Evolutionary conservation across 495 filamentous ascomycete genomes (phyloP), one percentile per base, ranked within the genome.

Genomic region (Podospora pseudopauciseta): DNA sequence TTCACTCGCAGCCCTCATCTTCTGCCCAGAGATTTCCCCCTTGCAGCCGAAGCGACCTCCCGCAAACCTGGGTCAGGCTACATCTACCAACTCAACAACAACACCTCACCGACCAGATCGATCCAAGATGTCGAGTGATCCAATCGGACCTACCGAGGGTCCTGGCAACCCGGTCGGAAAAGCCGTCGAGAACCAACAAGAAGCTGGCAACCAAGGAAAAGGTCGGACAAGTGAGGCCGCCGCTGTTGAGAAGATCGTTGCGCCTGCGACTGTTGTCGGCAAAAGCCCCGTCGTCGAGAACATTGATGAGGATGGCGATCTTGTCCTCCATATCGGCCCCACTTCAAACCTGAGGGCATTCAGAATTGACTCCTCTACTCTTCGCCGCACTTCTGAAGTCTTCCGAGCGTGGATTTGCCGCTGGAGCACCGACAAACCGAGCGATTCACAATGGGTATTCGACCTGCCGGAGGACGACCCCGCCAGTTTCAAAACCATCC

Each of bases 381-480:
- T 69, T 64, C 68, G 28, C 59, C 73, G 68, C 56, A 23, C 60
- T 6, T 64, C 5, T 18, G 39, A 5, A 2, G 32, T 64, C 15
- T 53, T 28, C 18, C 53, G 57, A 19, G 49, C 44, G 2, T 55
- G 75, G 71, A 63, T 79, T 73, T 39, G 72, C 75, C 6, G 64
- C 0, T 78, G 76, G 61, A 59, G 32, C 3, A 74, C 77, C 59
- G 66, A 69, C 23, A 76, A 77, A 65, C 72, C 70, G 3, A 60
- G 68, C 9, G 39, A 62, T 5, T 30, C 60, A 7, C 69, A 72
- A 6, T 77, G 75, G 73, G 64, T 75, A 5, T 67, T 77, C 0
- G 66, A 67, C 15, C 69, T 79, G 2, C 77, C 76, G 2, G 77
- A 79, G 0, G 77, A 79, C 20, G 64, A 77, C 26, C 62, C 70